Conservation (phyloP, 345 rosid genomes). For the Carallia brachiata region DNA sequence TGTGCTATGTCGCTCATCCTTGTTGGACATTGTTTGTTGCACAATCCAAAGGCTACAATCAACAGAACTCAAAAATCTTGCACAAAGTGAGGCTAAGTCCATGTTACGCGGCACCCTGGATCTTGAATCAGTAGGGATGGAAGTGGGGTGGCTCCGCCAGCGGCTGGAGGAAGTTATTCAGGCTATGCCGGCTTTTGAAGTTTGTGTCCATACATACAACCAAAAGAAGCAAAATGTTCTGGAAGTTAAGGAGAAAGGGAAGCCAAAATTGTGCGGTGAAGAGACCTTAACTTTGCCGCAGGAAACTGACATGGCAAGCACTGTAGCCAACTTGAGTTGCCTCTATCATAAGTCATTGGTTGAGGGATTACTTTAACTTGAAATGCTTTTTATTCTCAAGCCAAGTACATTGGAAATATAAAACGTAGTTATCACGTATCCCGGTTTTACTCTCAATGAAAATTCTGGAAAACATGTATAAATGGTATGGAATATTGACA, state of each 20-base stretch:
- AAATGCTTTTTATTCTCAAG: no score
- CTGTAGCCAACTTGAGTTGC: background rate
- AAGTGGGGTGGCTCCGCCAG: conserved; percentile 33
- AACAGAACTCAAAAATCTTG: conserved; percentile 9
- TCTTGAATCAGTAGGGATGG: conserved; percentile 26
- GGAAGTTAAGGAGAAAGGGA: background rate
- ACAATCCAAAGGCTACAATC: conserved; percentile 23
- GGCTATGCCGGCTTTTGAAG: conserved; percentile 10
- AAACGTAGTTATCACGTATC: no score
- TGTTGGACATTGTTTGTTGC: conserved; percentile 28
- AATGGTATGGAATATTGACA: no score
- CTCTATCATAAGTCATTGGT: conserved; percentile 7
- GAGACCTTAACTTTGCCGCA: background rate
- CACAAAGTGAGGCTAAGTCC: conserved; percentile 16
- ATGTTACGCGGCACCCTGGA: conserved; percentile 25
- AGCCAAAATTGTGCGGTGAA: background rate
- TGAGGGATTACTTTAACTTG: conserved; percentile 6
- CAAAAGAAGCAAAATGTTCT: background rate
- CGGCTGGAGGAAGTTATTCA: conserved; percentile 27
- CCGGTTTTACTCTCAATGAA: no score
- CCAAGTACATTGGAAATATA: no score
- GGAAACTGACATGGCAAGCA: background rate
- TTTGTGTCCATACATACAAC: background rate
- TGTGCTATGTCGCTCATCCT: conserved; percentile 24
- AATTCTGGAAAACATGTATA: no score